Evolutionary conservation across 805 yeast genomes (phyloP).

Genomic region (Monosporozyma siamensis): DNA sequence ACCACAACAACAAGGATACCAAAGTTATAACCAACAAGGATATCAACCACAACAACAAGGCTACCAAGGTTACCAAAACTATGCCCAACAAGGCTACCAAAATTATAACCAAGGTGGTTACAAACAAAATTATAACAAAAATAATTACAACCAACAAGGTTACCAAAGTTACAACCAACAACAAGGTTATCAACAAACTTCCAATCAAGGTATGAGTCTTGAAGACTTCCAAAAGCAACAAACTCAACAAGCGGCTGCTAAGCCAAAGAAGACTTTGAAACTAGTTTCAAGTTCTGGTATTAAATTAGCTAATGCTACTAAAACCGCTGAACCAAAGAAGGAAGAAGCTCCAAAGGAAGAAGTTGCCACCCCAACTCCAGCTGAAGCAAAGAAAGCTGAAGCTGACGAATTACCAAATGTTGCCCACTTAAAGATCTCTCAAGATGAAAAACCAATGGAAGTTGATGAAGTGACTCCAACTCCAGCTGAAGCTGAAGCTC

Average conservation of each 20-base stretch:
- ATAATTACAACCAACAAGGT: conserved; percentile 16
- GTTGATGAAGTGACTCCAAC: conserved; percentile 18
- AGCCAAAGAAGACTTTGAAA: conserved; percentile 61
- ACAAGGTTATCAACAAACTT: conserved; percentile 24
- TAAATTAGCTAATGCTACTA: conserved; percentile 47
- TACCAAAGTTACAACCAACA: conserved; percentile 14
- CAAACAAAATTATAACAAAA: background rate
- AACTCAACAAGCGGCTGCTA: conserved; percentile 29
- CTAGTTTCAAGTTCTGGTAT: conserved; percentile 57
- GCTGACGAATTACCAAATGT: conserved; percentile 24
- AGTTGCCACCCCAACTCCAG: conserved; percentile 7
- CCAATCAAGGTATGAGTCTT: conserved; percentile 53
- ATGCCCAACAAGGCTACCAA: conserved; percentile 14
- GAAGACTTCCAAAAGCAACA: conserved; percentile 75
- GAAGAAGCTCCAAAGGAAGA: conserved; percentile 17
- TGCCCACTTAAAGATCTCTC: conserved; percentile 22
- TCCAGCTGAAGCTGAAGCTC: conserved; percentile 28
- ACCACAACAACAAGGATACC: conserved; percentile 23
- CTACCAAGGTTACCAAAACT: conserved; percentile 19
- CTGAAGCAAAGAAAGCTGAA: conserved; percentile 7
- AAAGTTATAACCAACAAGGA: conserved; percentile 16
- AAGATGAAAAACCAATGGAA: conserved; percentile 22
- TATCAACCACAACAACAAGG: too few species aligned
- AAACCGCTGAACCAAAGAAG: conserved; percentile 28
- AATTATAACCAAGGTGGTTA: conserved; percentile 11